Conservation (phyloP, 2,329 filamentous ascomycete genomes). For the Venturia pyrina region DNA sequence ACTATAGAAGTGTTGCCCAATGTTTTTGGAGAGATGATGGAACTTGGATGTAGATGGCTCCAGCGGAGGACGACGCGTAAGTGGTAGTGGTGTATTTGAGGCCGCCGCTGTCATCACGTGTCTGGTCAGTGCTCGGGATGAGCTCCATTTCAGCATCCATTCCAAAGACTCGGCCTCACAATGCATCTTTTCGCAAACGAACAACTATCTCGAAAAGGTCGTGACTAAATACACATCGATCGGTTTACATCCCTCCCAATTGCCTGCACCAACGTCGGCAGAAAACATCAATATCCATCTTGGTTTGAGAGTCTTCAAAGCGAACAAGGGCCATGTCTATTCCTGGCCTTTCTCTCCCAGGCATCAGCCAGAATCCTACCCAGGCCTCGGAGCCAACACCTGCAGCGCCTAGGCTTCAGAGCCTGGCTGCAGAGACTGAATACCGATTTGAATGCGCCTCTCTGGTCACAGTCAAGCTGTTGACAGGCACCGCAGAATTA, state of each 20-base stretch:
- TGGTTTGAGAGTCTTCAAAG: no score
- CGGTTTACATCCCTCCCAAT: no score
- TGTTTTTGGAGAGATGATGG: no score
- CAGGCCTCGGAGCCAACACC: conserved; percentile 22
- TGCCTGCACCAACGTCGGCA: no score
- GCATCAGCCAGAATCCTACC: conserved; percentile 19
- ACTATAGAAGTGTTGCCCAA: no score
- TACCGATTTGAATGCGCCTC: conserved; percentile 31
- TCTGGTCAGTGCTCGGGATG: not conserved
- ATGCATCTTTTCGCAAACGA: not conserved
- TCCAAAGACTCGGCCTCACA: not conserved
- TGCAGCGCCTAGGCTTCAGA: conserved; percentile 22
- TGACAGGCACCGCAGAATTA: conserved; percentile 73
- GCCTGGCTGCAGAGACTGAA: conserved; percentile 36
- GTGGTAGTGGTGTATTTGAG: not conserved
- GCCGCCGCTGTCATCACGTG: not conserved
- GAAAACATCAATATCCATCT: no score
- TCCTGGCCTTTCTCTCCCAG: conserved; percentile 37
- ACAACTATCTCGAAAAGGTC: not conserved
- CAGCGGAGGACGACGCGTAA: no score
- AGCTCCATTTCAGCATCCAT: not conserved
- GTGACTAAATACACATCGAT: no score
- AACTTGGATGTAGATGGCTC: no score
- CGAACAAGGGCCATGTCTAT: conserved; percentile 16
- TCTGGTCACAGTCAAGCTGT: conserved; percentile 44